A percentile compares a stretch with the other conserved stretches of the same genome.
Conservation (phyloP, 1,139 yeast species). For the Hyphopichia pseudoburtonii region DNA sequence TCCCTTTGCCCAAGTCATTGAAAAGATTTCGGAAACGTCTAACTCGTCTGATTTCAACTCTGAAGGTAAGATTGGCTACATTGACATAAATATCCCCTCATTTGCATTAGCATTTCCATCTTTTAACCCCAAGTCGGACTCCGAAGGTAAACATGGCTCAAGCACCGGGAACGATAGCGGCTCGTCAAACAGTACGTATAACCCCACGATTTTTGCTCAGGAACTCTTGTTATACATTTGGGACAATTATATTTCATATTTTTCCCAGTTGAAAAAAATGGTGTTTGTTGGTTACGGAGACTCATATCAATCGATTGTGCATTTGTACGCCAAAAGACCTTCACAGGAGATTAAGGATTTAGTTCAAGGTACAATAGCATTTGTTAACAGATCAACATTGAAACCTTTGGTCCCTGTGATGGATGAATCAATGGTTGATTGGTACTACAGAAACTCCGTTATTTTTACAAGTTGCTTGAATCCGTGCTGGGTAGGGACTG, state of each 20-base stretch:
- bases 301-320: slow-evolving; percentile 83
- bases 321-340: slow-evolving; percentile 79
- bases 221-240: slow-evolving; percentile 78
- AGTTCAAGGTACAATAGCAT: slow-evolving; percentile 73
- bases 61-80: slow-evolving; percentile 65
- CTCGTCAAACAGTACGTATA: slow-evolving; percentile 36
- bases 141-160: slow-evolving; percentile 15
- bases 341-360: slow-evolving; percentile 53
- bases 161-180: slow-evolving; percentile 6
- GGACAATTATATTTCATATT: slow-evolving; percentile 86
- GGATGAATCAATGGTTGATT: slow-evolving; percentile 86
- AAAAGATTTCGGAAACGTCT: slow-evolving; percentile 30
- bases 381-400: slow-evolving; percentile 62
- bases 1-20: slow-evolving; percentile 40
- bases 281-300: slow-evolving; percentile 90
- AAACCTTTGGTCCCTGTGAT: slow-evolving; percentile 80
- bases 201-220: slow-evolving; percentile 68
- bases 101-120: slow-evolving; percentile 31
- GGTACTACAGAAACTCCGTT: slow-evolving; percentile 87
- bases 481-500: slow-evolving; percentile 68
- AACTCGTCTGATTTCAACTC: slow-evolving; percentile 50
- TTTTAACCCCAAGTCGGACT: slow-evolving; percentile 4
- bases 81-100: slow-evolving; percentile 79
- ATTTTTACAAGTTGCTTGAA: slow-evolving; percentile 76
- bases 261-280: slow-evolving; percentile 62